Evolutionary conservation across 306 rosid species (phyloP).

Genomic region (Vigna reflexopilosa): DNA sequence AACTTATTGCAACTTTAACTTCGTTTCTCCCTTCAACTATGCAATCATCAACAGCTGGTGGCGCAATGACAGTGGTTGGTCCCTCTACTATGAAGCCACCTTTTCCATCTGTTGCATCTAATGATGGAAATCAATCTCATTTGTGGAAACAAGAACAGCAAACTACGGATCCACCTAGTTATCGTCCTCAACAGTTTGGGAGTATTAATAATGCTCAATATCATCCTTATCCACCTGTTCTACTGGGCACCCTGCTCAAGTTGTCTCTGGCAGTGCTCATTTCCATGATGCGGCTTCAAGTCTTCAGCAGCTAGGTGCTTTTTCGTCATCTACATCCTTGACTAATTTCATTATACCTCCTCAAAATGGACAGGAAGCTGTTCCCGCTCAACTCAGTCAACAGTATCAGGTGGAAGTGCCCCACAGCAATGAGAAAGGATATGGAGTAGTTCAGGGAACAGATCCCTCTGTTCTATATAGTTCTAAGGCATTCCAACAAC

Average conservation of each 20-base stretch:
- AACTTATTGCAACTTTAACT: conserved; percentile 78
- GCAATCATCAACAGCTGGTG: conserved; percentile 59
- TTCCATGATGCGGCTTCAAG: conserved; percentile 58
- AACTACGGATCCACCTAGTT: conserved; percentile 53
- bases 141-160: conserved; percentile 75
- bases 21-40: conserved; percentile 70
- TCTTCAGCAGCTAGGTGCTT: conserved; percentile 53
- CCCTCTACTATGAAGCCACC: conserved; percentile 59
- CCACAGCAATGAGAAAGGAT: conserved; percentile 56
- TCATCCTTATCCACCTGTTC: conserved; percentile 64
- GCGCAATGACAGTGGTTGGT: conserved; percentile 49
- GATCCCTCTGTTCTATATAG: conserved; percentile 62
- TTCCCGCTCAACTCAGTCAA: conserved; percentile 52
- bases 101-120: conserved; percentile 50
- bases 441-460: conserved; percentile 62
- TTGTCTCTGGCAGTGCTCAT: conserved; percentile 53
- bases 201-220: conserved; percentile 56
- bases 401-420: conserved; percentile 61
- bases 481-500: conserved; percentile 57
- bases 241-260: conserved; percentile 55
- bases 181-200: conserved; percentile 62
- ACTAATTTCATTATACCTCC: conserved; percentile 53
- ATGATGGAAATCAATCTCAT: conserved; percentile 57
- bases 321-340: conserved; percentile 59
- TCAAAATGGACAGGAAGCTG: conserved; percentile 62